Evolutionary conservation across 2,329 filamentous ascomycete species (phyloP).

Genomic region (Paecilomyces sp.): DNA sequence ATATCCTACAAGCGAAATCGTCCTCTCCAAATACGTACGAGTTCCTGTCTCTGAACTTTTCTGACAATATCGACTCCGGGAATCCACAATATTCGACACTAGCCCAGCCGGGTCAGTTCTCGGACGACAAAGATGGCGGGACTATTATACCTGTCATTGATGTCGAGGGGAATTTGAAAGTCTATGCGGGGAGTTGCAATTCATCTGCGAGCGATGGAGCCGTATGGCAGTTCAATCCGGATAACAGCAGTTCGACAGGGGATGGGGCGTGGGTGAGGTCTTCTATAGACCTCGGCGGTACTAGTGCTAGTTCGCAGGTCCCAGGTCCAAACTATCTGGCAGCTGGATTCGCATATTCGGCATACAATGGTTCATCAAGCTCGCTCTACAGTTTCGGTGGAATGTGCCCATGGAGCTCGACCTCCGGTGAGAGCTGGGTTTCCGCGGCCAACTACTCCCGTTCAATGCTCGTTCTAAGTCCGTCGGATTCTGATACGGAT

Average conservation of each 20-base stretch:
- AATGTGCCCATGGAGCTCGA: conserved; percentile 62
- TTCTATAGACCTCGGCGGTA: conserved; percentile 23
- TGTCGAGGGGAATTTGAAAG: conserved; percentile 60
- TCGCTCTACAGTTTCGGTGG: conserved; percentile 70
- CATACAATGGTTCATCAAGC: conserved; percentile 45
- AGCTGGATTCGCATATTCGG: conserved; percentile 60
- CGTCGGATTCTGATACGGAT: conserved; percentile 10
- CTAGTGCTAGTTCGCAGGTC: conserved; percentile 23
- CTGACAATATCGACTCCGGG: conserved; percentile 47
- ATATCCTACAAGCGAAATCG: conserved; percentile 59
- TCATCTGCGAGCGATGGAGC: conserved; percentile 42
- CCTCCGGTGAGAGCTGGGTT: conserved; percentile 54
- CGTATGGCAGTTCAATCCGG: conserved; percentile 62
- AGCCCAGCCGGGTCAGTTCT: conserved; percentile 19
- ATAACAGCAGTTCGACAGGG: conserved; percentile 32
- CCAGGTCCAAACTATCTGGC: conserved; percentile 51
- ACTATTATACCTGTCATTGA: conserved; percentile 58
- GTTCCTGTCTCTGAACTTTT: conserved; percentile 61
- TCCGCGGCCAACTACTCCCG: conserved; percentile 70
- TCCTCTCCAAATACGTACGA: conserved; percentile 40
- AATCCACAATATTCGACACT: conserved; percentile 27
- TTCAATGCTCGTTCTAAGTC: conserved; percentile 59
- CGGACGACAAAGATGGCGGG: conserved; percentile 43
- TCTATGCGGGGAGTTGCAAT: conserved; percentile 68
- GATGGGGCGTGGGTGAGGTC: conserved; percentile 52